Evolutionary conservation across 1,284 basidiomycete species (phyloP), one percentile per base, ranked within the genome.

Genomic region (Wallemia mellicola): DNA sequence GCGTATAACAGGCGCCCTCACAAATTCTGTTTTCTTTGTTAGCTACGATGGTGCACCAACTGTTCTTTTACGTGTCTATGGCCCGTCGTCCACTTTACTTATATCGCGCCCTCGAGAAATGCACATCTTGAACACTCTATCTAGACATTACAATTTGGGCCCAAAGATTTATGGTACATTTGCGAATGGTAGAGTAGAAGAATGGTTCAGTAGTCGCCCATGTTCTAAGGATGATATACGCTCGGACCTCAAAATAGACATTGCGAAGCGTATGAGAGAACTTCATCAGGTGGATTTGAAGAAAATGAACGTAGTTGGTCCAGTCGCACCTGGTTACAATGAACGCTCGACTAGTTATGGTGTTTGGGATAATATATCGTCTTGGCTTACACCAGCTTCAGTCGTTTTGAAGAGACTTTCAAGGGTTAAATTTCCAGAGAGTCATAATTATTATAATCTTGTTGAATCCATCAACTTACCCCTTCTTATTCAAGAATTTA

Each of bases 1-100:
- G 55, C 55, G 25, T 25, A 57, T 57, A 14, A 58, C 87, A 9
- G 88, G 89, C 17, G 83, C 86, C 22, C 71, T 92, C 64, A 95
- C 89, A 54, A 95, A 95, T 68, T 83, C 86, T 62, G 86, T 95
- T 60, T 94, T 87, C 71, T 95, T 94, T 71, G 81, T 94, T 59
- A 83, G 73, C 22, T 74, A 70, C 67, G 72, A 70, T 61, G 70
- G 67, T 5, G 64, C 64, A 19, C 66, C 67, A 7, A 63, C 63
- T 60, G 69, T 91, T 24, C 75, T 92, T 5, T 77, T 94, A 62
- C 81, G 89, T 61, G 79, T 95, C 61, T 95, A 94, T 67, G 89
- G 89, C 11, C 75, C 83, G 1, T 85, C 85, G 56, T 87, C 88
- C 17, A 80, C 79, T 55, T 75, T 78, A 24, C 77, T 95, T 66